These are phyloP conservation scores for Gossypium trilobum DNA, from an alignment of 441 rosid species.

Conservation along the genomic window DNA sequence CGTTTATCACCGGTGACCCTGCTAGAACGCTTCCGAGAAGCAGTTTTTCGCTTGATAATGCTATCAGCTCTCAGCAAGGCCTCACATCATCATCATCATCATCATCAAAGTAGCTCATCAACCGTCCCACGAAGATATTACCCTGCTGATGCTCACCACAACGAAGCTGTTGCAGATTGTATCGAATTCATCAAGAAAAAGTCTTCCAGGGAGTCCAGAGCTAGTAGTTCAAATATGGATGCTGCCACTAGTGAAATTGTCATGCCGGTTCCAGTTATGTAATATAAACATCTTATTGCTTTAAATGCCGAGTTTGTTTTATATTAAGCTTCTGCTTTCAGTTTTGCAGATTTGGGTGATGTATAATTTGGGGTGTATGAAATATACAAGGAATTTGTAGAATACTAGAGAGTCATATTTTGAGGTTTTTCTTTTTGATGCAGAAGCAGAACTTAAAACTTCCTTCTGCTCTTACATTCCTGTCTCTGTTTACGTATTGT, in stretches of 20 bases:
- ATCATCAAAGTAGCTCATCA: neutral
- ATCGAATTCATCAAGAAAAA: conserved; percentile 71
- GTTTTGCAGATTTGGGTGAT: neutral
- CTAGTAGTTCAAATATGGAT: conserved; percentile 13
- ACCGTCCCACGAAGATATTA: conserved; percentile 10
- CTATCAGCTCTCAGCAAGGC: conserved; percentile 47
- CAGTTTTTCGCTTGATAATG: conserved; percentile 62
- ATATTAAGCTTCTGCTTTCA: neutral
- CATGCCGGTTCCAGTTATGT: conserved; percentile 28
- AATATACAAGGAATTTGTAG: neutral
- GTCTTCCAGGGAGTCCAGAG: conserved; percentile 18
- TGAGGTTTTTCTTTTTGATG: neutral
- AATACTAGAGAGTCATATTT: neutral
- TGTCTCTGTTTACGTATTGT: neutral
- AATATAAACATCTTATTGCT: neutral
- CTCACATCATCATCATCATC: neutral
- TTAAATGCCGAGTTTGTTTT: neutral
- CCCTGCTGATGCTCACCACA: conserved; percentile 35
- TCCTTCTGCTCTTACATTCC: neutral
- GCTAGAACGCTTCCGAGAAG: conserved; percentile 57
- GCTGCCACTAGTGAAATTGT: conserved; percentile 23
- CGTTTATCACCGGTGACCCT: conserved; percentile 41
- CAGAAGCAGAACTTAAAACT: neutral
- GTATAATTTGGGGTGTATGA: conserved; percentile 2
- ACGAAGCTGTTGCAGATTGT: conserved; percentile 69